Percentiles rank a stretch among this genome's conserved stretches.
Conservation (phyloP, 345 rosid genomes). For the Aquilaria yunnanensis region DNA sequence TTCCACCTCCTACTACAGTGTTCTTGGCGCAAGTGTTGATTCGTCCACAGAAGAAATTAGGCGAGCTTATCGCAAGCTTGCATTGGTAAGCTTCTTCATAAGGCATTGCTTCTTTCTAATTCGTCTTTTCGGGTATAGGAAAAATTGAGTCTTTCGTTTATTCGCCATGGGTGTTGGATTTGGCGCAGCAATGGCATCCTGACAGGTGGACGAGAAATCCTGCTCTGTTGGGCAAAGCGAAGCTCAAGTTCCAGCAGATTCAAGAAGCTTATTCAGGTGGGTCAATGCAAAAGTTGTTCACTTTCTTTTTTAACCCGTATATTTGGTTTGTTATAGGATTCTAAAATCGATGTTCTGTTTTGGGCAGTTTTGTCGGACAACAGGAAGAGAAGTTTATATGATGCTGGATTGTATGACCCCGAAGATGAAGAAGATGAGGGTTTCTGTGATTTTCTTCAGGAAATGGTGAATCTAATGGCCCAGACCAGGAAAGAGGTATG, state of each 20-base stretch:
- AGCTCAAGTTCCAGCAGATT: constrained; percentile 50
- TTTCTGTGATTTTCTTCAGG: constrained; percentile 43
- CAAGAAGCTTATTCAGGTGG: constrained; percentile 61
- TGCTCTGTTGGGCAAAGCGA: constrained; percentile 35
- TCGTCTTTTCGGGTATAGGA: neutral
- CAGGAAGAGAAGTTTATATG: constrained; percentile 41
- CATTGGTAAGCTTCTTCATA: constrained; percentile 31
- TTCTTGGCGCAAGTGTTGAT: constrained; percentile 37
- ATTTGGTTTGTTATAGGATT: too few relatives aligned
- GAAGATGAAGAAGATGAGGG: constrained; percentile 58
- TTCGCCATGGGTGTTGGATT: neutral
- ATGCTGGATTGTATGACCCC: constrained; percentile 39
- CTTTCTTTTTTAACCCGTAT: neutral
- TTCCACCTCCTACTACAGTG: constrained; percentile 32
- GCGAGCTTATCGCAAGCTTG: constrained; percentile 54
- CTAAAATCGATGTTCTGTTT: neutral
- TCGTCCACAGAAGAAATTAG: constrained; percentile 40
- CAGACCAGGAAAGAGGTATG: constrained; percentile 35
- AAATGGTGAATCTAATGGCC: constrained; percentile 43
- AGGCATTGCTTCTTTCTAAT: neutral
- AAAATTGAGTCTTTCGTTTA: neutral
- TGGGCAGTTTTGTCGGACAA: constrained; percentile 39
- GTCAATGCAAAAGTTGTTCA: neutral
- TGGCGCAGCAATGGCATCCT: constrained; percentile 55
- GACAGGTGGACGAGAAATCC: constrained; percentile 46